These are phyloP conservation scores for Paecilomyces niveus DNA, from an alignment of 2,329 filamentous ascomycete genomes.

Conservation along the genomic window DNA sequence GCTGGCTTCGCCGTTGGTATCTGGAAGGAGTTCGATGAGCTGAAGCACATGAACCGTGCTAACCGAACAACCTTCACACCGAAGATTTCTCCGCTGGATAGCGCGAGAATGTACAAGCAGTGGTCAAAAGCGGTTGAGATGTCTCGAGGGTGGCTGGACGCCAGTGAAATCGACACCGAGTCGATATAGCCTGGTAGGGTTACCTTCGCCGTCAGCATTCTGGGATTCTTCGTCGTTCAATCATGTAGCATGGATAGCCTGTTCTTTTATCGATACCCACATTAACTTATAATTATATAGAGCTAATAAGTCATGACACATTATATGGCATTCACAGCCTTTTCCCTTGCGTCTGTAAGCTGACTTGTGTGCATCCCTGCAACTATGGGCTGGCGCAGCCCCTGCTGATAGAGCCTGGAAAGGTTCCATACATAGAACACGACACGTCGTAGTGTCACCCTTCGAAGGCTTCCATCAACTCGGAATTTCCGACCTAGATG, in stretches of 20 bases:
- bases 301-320: background rate
- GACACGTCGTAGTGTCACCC: background rate
- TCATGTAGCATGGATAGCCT: background rate
- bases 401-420: too few species aligned
- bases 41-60: constrained; percentile 64
- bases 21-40: constrained; percentile 68
- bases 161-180: constrained; percentile 16
- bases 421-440: too few species aligned
- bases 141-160: constrained; percentile 61
- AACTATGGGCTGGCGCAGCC: background rate
- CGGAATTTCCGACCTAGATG: background rate
- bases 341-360: background rate
- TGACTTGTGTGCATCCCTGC: background rate
- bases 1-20: constrained; percentile 77
- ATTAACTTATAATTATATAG: background rate
- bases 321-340: background rate
- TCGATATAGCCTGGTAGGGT: constrained; percentile 3
- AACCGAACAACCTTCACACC: constrained; percentile 66
- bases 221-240: background rate
- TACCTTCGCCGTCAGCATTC: background rate
- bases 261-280: background rate
- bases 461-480: background rate
- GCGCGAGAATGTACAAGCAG: constrained; percentile 57
- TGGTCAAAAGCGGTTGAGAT: constrained; percentile 76
- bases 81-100: constrained; percentile 52